Evolutionary conservation across 495 filamentous ascomycete genomes (phyloP).

Genomic region (Barbatosphaeria neglecta): DNA sequence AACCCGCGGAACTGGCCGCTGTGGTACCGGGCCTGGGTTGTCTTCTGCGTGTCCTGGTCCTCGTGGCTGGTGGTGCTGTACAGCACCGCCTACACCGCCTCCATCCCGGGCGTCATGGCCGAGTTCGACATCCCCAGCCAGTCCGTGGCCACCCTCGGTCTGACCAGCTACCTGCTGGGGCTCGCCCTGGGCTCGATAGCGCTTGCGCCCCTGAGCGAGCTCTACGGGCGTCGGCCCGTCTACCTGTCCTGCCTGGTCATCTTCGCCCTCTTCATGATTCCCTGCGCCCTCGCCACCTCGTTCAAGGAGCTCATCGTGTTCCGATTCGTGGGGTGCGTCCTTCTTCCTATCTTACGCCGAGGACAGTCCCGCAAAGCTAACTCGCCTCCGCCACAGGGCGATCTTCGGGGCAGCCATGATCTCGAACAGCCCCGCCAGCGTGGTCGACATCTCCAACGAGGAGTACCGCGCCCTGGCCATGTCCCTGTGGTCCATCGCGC

Average conservation of each 20-base stretch:
- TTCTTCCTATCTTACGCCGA: background rate
- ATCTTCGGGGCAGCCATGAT: conserved; percentile 70
- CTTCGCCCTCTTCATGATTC: conserved; percentile 58
- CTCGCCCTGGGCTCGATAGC: conserved; percentile 62
- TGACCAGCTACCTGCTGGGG: conserved; percentile 70
- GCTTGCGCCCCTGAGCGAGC: conserved; percentile 62
- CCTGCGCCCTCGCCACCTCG: conserved; percentile 56
- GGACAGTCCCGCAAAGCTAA: background rate
- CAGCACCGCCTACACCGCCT: conserved; percentile 70
- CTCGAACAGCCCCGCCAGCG: conserved; percentile 68
- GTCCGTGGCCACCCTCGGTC: conserved; percentile 55
- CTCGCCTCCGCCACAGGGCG: conserved; percentile 32
- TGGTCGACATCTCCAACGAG: conserved; percentile 65
- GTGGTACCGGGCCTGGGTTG: conserved; percentile 50
- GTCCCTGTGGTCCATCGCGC: conserved; percentile 65
- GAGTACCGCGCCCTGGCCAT: conserved; percentile 61
- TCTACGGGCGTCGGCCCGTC: conserved; percentile 66
- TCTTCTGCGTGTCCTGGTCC: conserved; percentile 56
- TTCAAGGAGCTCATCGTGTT: conserved; percentile 53
- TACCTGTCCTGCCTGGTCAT: conserved; percentile 52
- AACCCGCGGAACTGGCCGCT: conserved; percentile 72
- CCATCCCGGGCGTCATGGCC: conserved; percentile 50
- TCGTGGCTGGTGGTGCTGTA: conserved; percentile 74
- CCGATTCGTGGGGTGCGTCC: conserved; percentile 55
- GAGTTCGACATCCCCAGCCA: conserved; percentile 48